phyloP scores from a whole-genome alignment of 2,329 filamentous ascomycete genomes.

The Alternaria metachromatica region DNA sequence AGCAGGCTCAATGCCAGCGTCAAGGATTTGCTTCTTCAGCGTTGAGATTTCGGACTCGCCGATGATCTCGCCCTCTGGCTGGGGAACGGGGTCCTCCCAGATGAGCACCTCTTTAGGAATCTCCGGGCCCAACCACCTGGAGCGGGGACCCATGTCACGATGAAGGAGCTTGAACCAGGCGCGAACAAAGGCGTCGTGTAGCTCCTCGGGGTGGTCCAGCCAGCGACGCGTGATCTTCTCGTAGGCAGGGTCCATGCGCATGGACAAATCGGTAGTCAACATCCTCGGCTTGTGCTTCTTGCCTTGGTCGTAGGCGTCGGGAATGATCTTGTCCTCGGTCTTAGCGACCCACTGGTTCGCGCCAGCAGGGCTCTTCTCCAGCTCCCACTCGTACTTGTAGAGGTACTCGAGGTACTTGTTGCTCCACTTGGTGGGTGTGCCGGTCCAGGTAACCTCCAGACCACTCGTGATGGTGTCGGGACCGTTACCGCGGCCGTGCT shows the following conservation, averaged over 20 bases:
- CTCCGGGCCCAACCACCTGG: constrained; percentile 77
- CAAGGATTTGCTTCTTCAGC: constrained; percentile 73
- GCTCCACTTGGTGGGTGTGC: constrained; percentile 77
- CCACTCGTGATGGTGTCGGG: constrained; percentile 76
- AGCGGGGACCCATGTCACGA: constrained; percentile 76
- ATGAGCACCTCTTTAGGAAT: constrained; percentile 71
- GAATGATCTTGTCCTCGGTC: constrained; percentile 70
- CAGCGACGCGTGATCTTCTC: constrained; percentile 78
- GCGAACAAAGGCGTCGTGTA: constrained; percentile 71
- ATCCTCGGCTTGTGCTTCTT: constrained; percentile 79
- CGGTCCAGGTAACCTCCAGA: constrained; percentile 81
- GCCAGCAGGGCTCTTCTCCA: constrained; percentile 76
- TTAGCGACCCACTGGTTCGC: constrained; percentile 80
- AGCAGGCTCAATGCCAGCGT: constrained; percentile 64
- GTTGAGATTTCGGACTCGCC: constrained; percentile 67
- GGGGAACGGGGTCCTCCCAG: constrained; percentile 78
- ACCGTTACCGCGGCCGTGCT: constrained; percentile 70
- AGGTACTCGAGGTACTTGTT: constrained; percentile 77
- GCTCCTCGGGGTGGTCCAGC: constrained; percentile 71
- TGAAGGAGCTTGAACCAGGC: constrained; percentile 87
- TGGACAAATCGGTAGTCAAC: constrained; percentile 76
- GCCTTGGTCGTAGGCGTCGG: constrained; percentile 71
- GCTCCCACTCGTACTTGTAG: constrained; percentile 80
- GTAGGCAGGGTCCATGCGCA: constrained; percentile 74
- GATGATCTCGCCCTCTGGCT: constrained; percentile 63